Base-by-base conservation (phyloP, 129 eudicot genomes). In the Chrysanthemum lavandulifolium region DNA sequence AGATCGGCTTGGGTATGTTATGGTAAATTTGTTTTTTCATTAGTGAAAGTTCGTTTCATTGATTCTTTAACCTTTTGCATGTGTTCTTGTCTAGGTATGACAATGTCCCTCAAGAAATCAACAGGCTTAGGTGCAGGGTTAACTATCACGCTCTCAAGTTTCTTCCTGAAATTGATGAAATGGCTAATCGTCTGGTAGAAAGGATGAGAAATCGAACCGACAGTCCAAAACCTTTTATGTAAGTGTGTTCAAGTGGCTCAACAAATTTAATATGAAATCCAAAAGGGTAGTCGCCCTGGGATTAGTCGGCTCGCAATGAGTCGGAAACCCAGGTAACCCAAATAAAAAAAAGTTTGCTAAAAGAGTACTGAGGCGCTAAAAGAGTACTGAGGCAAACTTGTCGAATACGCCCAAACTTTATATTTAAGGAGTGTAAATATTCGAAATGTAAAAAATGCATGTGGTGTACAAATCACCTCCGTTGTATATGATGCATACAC, bases 151-250 rank as follows among this genome's bases (percentile, higher is more conserved):
- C 98, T 70, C 84, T 94, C 61, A 86, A 90, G 59, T 94, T 94
- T 90, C 97, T 94, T 77, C 98, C 98, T 3, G 91, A 90, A 73
- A 94, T 94, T 67, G 96, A 94, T 68, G 78, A 90, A 77, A 94
- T 94, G 98, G 96, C 98, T 71, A 92, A 90, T 76, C 78, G 62
- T 48, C 91, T 90, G 27, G 96, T 89, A 66, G 86, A 96, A 49
- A 88, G 98, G 67, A 90, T 94, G 98, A 86, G 97, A 90, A 94
- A 94, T 81, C 90, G 98, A 66, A 90, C 98, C 3, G 86, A 79
- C 75, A 81, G 78, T 79, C 33, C 93, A 73, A 94, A 90, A 84
- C 98, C 98, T 49, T 94, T 90, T 81, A 88, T 94, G 98, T 94
- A 81, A 73, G 88, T 65, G 55, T 45, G 10, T 58, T 61, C 57